Conservation (phyloP, 116 monocot species). For the Iris pallida region DNA sequence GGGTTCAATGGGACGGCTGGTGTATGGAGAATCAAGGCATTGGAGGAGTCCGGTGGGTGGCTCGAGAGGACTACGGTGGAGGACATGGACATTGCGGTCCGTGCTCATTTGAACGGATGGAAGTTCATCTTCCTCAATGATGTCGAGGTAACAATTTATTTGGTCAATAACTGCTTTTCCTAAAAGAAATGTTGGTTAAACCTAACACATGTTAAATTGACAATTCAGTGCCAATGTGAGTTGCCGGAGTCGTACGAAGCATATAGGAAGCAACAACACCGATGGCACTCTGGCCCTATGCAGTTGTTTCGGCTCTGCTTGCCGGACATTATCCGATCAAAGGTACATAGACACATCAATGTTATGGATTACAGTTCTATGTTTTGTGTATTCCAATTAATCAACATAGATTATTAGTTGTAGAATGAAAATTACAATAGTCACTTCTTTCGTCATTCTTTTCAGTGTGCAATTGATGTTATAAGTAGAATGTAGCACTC, state of each 20-base stretch:
- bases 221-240: constrained; percentile 74
- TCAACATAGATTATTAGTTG: not conserved
- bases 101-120: constrained; percentile 87
- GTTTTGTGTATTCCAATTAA: not conserved
- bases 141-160: constrained; percentile 58
- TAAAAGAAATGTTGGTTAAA: not conserved
- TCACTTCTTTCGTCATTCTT: not conserved
- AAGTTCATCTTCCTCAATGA: constrained; percentile 91
- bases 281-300: constrained; percentile 98
- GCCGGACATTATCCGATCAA: constrained; percentile 60
- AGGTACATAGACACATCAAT: constrained; percentile 34
- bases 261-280: constrained; percentile 87
- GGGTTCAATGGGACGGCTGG: constrained; percentile 97
- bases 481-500: no score
- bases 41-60: constrained; percentile 94
- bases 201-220: not conserved
- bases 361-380: not conserved
- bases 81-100: constrained; percentile 18
- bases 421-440: not conserved
- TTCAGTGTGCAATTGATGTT: no score
- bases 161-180: not conserved
- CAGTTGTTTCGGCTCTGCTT: constrained; percentile 87
- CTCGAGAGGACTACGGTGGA: constrained; percentile 69
- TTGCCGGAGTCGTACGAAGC: constrained; percentile 89
- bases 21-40: constrained; percentile 93